Evolutionary conservation across 1,139 yeast species (phyloP).

Genomic region (Yamadazyma sp.): DNA sequence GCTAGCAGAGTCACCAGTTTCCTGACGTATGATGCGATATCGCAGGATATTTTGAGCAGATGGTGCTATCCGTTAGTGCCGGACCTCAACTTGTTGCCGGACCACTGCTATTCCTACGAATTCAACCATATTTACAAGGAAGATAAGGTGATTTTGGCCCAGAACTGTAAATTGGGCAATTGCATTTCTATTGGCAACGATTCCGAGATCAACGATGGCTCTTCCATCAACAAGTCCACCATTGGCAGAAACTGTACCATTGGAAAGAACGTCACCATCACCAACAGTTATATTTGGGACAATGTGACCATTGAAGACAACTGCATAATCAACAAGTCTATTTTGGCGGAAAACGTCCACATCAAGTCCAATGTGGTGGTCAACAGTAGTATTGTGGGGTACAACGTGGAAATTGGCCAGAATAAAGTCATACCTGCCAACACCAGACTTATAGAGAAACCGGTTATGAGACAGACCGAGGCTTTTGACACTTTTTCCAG

Average conservation of each 20-base stretch:
- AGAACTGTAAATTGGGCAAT: conserved; percentile 79
- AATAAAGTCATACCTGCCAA: conserved; percentile 47
- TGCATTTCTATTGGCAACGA: conserved; percentile 77
- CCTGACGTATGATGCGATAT: conserved; percentile 87
- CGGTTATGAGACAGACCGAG: conserved; percentile 34
- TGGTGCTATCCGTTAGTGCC: conserved; percentile 93
- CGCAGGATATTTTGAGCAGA: conserved; percentile 88
- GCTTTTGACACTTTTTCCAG: conserved; percentile 26
- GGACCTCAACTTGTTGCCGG: conserved; percentile 72
- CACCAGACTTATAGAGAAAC: conserved; percentile 52
- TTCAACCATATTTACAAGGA: conserved; percentile 86
- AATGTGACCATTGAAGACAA: conserved; percentile 70
- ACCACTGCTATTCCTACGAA: conserved; percentile 75
- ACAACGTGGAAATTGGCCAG: conserved; percentile 63
- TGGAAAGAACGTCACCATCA: conserved; percentile 71
- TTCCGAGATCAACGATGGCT: conserved; percentile 62
- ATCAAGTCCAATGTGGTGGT: conserved; percentile 54
- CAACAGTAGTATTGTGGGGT: conserved; percentile 80
- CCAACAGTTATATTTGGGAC: conserved; percentile 86
- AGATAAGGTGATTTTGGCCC: conserved; percentile 80
- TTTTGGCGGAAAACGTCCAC: conserved; percentile 64
- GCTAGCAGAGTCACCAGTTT: conserved; percentile 94
- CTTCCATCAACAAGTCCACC: conserved; percentile 61
- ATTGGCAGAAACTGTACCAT: conserved; percentile 84
- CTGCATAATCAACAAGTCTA: conserved; percentile 55